These are phyloP conservation scores for Bothriochloa decipiens DNA, from an alignment of 176 grass and related monocot genomes.

Conservation along the genomic window DNA sequence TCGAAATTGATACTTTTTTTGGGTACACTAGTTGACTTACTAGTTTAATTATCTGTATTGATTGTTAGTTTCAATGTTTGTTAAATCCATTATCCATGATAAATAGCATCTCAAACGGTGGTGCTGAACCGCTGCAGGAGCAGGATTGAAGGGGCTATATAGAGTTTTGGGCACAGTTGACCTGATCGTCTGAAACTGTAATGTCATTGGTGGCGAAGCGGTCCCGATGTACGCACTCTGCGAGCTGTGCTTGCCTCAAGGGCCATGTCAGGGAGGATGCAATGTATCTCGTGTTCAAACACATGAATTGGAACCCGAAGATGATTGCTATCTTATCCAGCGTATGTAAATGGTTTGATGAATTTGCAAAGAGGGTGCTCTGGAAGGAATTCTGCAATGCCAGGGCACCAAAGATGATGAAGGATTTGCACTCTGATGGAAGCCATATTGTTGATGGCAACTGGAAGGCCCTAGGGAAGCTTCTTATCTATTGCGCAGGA, in stretches of 20 bases:
- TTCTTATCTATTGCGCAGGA: conserved; percentile 75
- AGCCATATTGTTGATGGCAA: conserved; percentile 82
- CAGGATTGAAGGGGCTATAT: not conserved
- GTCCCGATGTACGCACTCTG: conserved; percentile 76
- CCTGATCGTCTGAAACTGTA: not conserved
- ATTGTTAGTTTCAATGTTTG: not conserved
- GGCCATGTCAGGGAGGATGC: conserved; percentile 82
- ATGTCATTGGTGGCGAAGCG: conserved; percentile 73
- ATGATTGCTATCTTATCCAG: conserved; percentile 67
- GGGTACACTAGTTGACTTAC: not conserved
- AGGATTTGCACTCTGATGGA: conserved; percentile 74
- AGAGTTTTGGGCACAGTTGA: not conserved
- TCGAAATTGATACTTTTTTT: not conserved
- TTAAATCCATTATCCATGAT: not conserved
- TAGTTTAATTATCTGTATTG: not conserved
- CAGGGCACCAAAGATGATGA: conserved; percentile 86
- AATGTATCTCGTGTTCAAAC: conserved; percentile 70
- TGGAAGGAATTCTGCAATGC: conserved; percentile 90
- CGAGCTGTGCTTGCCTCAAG: conserved; percentile 72
- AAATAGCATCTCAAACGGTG: not conserved
- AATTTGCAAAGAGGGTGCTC: conserved; percentile 63
- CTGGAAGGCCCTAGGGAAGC: conserved; percentile 86
- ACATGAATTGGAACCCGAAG: conserved; percentile 77
- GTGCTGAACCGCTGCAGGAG: conserved; percentile 5
- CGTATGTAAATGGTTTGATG: conserved; percentile 91